These are phyloP conservation scores for Pythium folliculosum DNA, from an alignment of 352 stramenopile genomes.

Conservation along the genomic window DNA sequence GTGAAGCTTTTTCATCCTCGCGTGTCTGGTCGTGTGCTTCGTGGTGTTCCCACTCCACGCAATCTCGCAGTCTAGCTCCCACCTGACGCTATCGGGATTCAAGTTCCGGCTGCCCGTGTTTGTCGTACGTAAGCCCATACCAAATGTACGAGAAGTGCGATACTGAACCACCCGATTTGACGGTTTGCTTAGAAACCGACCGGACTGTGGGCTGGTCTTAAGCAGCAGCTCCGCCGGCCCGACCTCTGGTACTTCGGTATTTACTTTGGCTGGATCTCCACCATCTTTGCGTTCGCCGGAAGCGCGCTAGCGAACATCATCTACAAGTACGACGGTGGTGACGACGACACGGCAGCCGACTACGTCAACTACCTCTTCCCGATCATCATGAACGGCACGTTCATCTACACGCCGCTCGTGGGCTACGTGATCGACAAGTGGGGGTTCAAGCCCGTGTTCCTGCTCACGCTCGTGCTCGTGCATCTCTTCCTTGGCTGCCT, in stretches of 20 bases:
- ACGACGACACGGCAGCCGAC: slow-evolving; percentile 35
- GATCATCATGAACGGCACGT: slow-evolving; percentile 72
- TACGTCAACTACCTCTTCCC: slow-evolving; percentile 72
- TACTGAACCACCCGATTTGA: too few relatives aligned
- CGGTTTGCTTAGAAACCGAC: slow-evolving; percentile 60
- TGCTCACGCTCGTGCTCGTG: slow-evolving; percentile 51
- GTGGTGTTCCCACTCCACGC: slow-evolving; percentile 33
- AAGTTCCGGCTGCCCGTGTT: slow-evolving; percentile 10
- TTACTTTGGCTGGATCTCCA: slow-evolving; percentile 76
- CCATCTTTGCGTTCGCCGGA: slow-evolving; percentile 73
- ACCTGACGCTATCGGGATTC: slow-evolving; percentile 35
- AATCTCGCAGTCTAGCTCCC: slow-evolving; percentile 23
- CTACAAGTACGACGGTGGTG: slow-evolving; percentile 34
- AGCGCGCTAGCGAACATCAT: slow-evolving; percentile 70
- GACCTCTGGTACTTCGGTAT: slow-evolving; percentile 77
- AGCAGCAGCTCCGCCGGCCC: slow-evolving; percentile 38
- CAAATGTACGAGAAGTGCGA: too few relatives aligned
- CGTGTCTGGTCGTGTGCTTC: slow-evolving; percentile 30
- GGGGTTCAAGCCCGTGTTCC: slow-evolving; percentile 70
- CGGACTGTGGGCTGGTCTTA: slow-evolving; percentile 53
- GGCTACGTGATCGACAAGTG: slow-evolving; percentile 73
- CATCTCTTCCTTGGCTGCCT: slow-evolving; percentile 60
- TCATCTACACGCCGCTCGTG: slow-evolving; percentile 66
- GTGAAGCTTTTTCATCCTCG: slow-evolving; percentile 24
- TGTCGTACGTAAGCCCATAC: too few relatives aligned